These are phyloP conservation scores for Phlegmacium glaucopus DNA, from an alignment of 768 basidiomycete species.

Conservation along the genomic window DNA sequence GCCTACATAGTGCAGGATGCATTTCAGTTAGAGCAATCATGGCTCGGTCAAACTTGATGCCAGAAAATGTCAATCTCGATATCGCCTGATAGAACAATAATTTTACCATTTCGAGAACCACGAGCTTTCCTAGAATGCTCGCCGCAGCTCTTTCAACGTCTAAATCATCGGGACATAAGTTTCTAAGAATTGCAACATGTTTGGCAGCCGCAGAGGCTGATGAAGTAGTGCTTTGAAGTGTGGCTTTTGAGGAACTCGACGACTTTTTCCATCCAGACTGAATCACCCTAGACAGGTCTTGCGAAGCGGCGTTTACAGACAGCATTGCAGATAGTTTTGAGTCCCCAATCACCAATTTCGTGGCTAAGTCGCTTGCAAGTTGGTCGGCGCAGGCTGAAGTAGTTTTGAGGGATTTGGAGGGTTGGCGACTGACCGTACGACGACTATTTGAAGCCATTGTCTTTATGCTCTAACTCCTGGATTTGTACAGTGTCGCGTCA, in stretches of 20 bases:
- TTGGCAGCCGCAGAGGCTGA: conserved; percentile 38
- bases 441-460: conserved; percentile 8
- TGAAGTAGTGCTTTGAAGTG: conserved; percentile 29
- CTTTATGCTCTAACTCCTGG: too few relatives aligned
- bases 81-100: conserved; percentile 9
- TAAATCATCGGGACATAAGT: conserved; percentile 40
- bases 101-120: conserved; percentile 68
- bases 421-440: conserved; percentile 7
- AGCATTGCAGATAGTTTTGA: conserved; percentile 52
- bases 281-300: conserved; percentile 46
- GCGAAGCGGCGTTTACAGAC: conserved; percentile 58
- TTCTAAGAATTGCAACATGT: conserved; percentile 46
- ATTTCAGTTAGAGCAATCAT: conserved; percentile 42
- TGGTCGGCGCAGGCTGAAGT: conserved; percentile 8
- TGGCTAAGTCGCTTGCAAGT: conserved; percentile 10
- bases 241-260: conserved; percentile 21
- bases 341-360: conserved; percentile 20
- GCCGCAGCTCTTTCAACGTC: conserved; percentile 75
- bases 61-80: conserved; percentile 1
- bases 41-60: conserved; percentile 51
- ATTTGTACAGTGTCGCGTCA: too few relatives aligned
- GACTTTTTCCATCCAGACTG: conserved; percentile 62
- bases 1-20: conserved; percentile 36
- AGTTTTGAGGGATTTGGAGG: conserved; percentile 9
- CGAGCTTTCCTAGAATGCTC: conserved; percentile 63